Evolutionary conservation across 352 stramenopile species (phyloP), one percentile per base, ranked within the genome.

Genomic region (Blastocystis hominis): DNA sequence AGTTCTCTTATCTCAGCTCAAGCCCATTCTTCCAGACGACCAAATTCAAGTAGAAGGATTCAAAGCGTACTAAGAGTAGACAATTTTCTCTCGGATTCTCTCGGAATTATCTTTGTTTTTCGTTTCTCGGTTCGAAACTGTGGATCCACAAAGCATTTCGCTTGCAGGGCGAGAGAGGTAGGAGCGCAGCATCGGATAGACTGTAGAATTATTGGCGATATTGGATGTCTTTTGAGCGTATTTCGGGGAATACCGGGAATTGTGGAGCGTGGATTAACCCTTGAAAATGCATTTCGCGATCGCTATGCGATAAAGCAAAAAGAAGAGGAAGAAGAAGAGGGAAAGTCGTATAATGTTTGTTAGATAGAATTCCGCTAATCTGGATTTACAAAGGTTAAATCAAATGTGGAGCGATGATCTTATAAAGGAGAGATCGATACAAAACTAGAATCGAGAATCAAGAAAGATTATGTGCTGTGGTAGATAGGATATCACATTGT

Each of bases 11-110:
- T 56, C 68, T 0, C 68, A 78, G n/a, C 50, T 78, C 30, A 78
- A 78, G 42, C 68, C 68, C 1, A 78, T 78, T 78, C 68, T 78
- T 20, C 68, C 68, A 10, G 68, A 78, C 36, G 68, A 78, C 0
- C 68, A 78, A 30, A 78, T 78, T 61, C 68, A 78, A 36, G 59
- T 68, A 5, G 15, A 4, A 24, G 20, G 15, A 38, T 10, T 40
- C 10, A 34, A 5, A 38, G 15, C 30, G 34, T 40, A 10, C 15
- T 24, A 34, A 30, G 2, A 5, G 34, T 38, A 68, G 50, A 56
- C 44, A 15, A 78, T 78, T 24, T 78, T 78, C 36, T 34, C 40
- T 30, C 42, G 30, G 9, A 78, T 78, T 78, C 68, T 78, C 24
- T 62, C 68, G 13, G 68, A 78, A 20, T 9, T 78, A 24, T 55